phyloP scores from a whole-genome alignment of 2,329 filamentous ascomycete genomes.

The Aurifilum marmelostoma region DNA sequence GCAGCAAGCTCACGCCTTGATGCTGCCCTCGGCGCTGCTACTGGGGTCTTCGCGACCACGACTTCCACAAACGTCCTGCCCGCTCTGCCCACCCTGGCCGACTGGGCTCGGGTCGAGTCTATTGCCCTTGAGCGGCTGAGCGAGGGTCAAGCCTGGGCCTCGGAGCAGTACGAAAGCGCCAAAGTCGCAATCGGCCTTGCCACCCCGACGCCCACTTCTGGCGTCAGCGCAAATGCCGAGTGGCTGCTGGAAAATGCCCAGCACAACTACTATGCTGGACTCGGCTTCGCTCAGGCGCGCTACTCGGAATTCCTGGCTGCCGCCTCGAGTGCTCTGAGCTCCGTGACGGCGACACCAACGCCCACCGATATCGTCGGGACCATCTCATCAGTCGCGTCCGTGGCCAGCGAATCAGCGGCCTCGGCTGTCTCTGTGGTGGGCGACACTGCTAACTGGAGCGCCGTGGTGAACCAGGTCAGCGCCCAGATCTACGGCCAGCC shows the following conservation, averaged over 20 bases:
- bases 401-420: slow-evolving; percentile 48
- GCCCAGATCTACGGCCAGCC: slow-evolving; percentile 71
- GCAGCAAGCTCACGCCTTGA: slow-evolving; percentile 64
- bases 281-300: slow-evolving; percentile 77
- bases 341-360: slow-evolving; percentile 61
- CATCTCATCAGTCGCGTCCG: slow-evolving; percentile 50
- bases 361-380: slow-evolving; percentile 57
- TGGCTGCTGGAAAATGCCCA: slow-evolving; percentile 65
- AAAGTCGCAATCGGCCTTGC: slow-evolving; percentile 66
- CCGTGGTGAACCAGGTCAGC: slow-evolving; percentile 66
- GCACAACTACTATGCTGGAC: slow-evolving; percentile 73
- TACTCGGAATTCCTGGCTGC: slow-evolving; percentile 76
- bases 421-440: slow-evolving; percentile 42
- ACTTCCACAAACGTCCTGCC: slow-evolving; percentile 40
- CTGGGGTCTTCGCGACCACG: slow-evolving; percentile 53
- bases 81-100: slow-evolving; percentile 44
- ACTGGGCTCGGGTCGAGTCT: slow-evolving; percentile 58
- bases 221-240: slow-evolving; percentile 50
- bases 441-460: slow-evolving; percentile 61
- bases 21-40: slow-evolving; percentile 57
- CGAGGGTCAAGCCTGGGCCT: slow-evolving; percentile 71
- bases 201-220: slow-evolving; percentile 56
- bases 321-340: slow-evolving; percentile 70
- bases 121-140: slow-evolving; percentile 72
- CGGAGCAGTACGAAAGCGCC: slow-evolving; percentile 71